Conservation (phyloP, 306 rosid species). For the Arachis stenosperma region DNA sequence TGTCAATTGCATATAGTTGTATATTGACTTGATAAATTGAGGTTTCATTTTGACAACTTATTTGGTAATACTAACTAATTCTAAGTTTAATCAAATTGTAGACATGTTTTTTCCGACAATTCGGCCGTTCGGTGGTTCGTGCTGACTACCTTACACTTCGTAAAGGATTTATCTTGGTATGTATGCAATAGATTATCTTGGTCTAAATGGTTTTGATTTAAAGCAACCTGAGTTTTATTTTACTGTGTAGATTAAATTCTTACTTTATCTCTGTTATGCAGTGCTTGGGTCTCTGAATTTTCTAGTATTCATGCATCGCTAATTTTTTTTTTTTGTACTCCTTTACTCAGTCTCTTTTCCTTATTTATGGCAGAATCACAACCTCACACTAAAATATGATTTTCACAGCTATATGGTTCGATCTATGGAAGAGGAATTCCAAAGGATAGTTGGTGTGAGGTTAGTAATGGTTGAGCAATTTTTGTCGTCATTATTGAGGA, state of each 20-base stretch:
- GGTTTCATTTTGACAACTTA: constrained; percentile 33
- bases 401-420: constrained; percentile 98
- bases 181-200: constrained; percentile 30
- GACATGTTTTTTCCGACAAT: constrained; percentile 95
- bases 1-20: constrained; percentile 27
- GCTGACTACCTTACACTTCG: constrained; percentile 91
- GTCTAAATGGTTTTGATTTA: constrained; percentile 23
- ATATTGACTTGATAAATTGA: constrained; percentile 13
- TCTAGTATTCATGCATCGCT: constrained; percentile 15
- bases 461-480: constrained; percentile 38
- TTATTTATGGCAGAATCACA: constrained; percentile 81
- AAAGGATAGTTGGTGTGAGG: constrained; percentile 98
- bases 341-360: constrained; percentile 34
- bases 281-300: constrained; percentile 11
- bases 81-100: constrained; percentile 43
- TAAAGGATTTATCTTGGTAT: constrained; percentile 92
- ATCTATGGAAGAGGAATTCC: constrained; percentile 99
- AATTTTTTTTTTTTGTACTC: constrained; percentile 20
- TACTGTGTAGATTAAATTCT: neutral
- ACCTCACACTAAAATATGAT: constrained; percentile 73
- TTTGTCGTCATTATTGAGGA: constrained; percentile 14
- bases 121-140: constrained; percentile 82
- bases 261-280: too few species aligned
- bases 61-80: constrained; percentile 28
- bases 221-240: constrained; percentile 28